Evolutionary conservation across 192 early-diverging fungal genomes (phyloP).

Genomic region (Neocallimastix lanati): DNA sequence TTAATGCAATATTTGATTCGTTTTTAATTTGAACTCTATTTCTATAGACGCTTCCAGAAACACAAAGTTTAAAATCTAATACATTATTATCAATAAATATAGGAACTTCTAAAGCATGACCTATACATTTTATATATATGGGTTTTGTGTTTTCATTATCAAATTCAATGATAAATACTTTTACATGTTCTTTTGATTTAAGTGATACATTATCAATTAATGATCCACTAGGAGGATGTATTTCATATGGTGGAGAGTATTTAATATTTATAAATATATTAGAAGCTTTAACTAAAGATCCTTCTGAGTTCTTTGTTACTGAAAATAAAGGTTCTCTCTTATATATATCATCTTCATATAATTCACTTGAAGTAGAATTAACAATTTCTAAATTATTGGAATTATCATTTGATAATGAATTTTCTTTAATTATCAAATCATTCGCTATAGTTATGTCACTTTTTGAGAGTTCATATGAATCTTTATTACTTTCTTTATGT

Average conservation of each 20-base stretch:
- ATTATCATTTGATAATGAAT: not conserved
- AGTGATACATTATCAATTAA: not conserved
- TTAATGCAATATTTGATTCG: not conserved
- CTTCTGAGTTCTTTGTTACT: not conserved
- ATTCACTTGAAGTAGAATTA: not conserved
- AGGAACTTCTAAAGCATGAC: not conserved
- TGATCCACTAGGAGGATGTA: not conserved
- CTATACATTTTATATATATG: not conserved
- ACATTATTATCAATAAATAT: not conserved
- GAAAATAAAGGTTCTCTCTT: not conserved
- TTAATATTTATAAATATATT: not conserved
- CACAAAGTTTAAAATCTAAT: not conserved
- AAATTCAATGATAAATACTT: not conserved
- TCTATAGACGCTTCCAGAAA: not conserved
- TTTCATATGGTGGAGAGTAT: not conserved
- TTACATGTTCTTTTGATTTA: not conserved
- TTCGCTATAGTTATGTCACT: not conserved
- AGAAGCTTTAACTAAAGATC: not conserved
- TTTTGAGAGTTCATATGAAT: not conserved
- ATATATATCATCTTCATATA: not conserved
- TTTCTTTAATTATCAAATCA: not conserved
- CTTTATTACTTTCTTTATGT: not conserved
- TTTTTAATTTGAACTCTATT: not conserved
- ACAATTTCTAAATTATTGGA: not conserved
- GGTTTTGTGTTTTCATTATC: not conserved